A percentile compares a stretch with the other conserved stretches of the same genome.
phyloP scores from a whole-genome alignment of 345 rosid species.

The Eucalyptus regnans region DNA sequence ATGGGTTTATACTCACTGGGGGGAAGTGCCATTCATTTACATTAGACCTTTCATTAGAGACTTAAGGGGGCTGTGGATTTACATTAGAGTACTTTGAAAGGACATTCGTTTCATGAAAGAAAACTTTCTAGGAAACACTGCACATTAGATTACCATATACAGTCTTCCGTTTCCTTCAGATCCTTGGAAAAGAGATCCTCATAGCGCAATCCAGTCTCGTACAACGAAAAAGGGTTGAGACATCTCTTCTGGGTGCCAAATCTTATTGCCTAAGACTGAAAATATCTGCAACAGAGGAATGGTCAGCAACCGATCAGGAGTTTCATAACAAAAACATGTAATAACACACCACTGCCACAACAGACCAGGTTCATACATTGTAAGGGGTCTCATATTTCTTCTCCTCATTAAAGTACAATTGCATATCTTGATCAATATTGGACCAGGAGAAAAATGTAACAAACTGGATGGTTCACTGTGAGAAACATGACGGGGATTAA shows the following conservation, averaged over 20 bases:
- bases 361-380: not conserved
- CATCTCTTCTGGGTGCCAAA: not conserved
- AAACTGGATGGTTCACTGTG: not conserved
- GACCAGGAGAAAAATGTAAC: not conserved
- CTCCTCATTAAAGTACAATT: rapidly evolving
- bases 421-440: not conserved
- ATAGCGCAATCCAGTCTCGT: not conserved
- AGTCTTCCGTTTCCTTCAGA: not conserved
- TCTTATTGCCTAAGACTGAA: not conserved
- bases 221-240: not conserved
- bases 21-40: not conserved
- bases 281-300: not conserved
- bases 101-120: not conserved
- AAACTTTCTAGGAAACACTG: not conserved
- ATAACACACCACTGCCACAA: not conserved
- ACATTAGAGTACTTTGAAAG: not conserved
- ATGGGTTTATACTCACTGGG: not conserved
- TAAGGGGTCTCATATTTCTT: not conserved
- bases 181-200: not conserved
- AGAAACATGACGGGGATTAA: not conserved
- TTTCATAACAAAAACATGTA: not conserved
- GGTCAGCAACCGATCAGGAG: not conserved
- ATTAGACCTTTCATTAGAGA: not conserved
- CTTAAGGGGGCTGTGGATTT: not conserved
- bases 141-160: not conserved